A percentile compares a stretch with the other conserved stretches of the same genome.
Evolutionary conservation across 768 basidiomycete species (phyloP).

Genomic region (Leucogyrophana mollusca): DNA sequence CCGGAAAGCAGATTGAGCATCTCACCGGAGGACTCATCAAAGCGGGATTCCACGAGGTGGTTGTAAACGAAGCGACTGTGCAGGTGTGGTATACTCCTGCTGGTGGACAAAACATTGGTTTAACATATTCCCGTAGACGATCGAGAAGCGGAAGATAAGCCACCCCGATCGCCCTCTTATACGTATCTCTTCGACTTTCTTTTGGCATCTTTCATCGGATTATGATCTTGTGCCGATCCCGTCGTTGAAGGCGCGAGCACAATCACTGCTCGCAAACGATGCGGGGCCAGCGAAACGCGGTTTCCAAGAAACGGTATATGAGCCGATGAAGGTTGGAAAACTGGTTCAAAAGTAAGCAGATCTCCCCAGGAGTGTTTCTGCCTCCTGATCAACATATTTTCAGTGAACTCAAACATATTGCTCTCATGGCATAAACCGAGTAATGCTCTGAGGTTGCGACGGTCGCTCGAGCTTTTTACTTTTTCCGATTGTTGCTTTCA

Average conservation of each 20-base stretch:
- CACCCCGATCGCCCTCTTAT: conserved; percentile 81
- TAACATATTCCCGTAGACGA: conserved; percentile 41
- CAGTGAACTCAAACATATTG: conserved; percentile 81
- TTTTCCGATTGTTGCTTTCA: too few relatives aligned
- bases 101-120: background rate
- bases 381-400: conserved; percentile 10
- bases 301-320: conserved; percentile 41
- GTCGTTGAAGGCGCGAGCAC: conserved; percentile 47
- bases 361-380: background rate
- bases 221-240: conserved; percentile 71
- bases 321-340: conserved; percentile 83
- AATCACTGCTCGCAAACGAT: conserved; percentile 38
- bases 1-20: conserved; percentile 94
- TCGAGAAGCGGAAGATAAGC: conserved; percentile 56
- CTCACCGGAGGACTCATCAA: conserved; percentile 81
- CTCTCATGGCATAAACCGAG: conserved; percentile 61
- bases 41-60: conserved; percentile 94
- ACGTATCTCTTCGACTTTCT: conserved; percentile 96
- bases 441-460: background rate
- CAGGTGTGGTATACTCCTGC: conserved; percentile 42
- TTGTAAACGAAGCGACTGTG: conserved; percentile 80
- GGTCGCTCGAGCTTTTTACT: background rate
- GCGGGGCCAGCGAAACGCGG: conserved; percentile 35
- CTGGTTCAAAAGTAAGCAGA: conserved; percentile 83
- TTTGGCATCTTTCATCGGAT: conserved; percentile 92